phyloP scores from a whole-genome alignment of 1,284 basidiomycete genomes.

The Thelephora terrestris region DNA sequence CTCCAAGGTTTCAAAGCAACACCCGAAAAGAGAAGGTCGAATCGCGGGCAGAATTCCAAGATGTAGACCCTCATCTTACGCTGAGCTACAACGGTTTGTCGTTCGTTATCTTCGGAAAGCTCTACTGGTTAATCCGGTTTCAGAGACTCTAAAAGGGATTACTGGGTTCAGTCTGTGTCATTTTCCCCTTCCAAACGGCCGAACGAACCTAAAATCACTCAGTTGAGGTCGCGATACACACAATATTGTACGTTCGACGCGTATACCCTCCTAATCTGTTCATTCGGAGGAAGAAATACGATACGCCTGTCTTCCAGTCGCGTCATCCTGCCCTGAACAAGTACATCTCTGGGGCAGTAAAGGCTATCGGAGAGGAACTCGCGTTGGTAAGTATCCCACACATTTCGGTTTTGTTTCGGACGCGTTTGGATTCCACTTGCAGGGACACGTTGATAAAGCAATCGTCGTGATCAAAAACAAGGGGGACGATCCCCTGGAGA shows the following conservation, averaged over 20 bases:
- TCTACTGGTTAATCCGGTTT: no score
- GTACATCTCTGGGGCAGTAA: constrained; percentile 78
- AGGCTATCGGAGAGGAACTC: constrained; percentile 69
- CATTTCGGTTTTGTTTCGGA: constrained; percentile 2
- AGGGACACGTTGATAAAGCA: constrained; percentile 69
- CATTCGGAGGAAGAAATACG: constrained; percentile 78
- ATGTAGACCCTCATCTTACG: no score
- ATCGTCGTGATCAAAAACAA: constrained; percentile 73
- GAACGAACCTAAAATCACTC: not conserved
- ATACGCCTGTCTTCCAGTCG: constrained; percentile 84
- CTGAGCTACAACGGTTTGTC: no score
- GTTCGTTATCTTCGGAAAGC: constrained; percentile 3
- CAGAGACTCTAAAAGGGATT: constrained; percentile 1
- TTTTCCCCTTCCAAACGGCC: not conserved
- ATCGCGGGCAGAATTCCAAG: no score
- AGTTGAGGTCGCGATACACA: constrained; percentile 93
- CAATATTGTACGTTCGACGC: constrained; percentile 81
- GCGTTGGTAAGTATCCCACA: constrained; percentile 35
- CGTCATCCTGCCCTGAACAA: constrained; percentile 81
- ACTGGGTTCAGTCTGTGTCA: not conserved
- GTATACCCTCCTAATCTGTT: constrained; percentile 89
- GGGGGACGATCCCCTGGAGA: constrained; percentile 64
- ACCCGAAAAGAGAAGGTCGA: no score
- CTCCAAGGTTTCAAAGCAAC: no score
- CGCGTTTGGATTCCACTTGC: constrained; percentile 6